These are phyloP conservation scores for Colletotrichum aenigma DNA, from an alignment of 2,329 filamentous ascomycete genomes.

Conservation along the genomic window DNA sequence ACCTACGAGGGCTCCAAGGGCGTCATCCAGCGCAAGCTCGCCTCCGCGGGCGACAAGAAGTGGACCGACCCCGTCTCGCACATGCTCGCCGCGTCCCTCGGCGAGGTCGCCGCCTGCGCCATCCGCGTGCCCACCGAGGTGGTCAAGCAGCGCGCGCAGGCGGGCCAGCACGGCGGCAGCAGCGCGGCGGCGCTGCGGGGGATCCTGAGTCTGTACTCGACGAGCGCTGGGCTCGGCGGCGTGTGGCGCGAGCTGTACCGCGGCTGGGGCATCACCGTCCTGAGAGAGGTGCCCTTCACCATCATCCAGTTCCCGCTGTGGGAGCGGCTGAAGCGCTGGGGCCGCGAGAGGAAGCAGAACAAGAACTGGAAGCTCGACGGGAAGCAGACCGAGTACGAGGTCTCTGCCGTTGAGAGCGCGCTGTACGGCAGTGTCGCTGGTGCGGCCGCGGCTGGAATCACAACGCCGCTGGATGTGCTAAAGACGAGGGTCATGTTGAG, in stretches of 20 bases:
- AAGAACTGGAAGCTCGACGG: constrained; percentile 2
- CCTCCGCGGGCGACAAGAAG: constrained; percentile 23
- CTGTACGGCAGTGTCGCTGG: constrained; percentile 85
- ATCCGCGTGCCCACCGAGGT: constrained; percentile 95
- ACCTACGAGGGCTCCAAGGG: constrained; percentile 83
- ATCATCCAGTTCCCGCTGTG: constrained; percentile 97
- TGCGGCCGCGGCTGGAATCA: constrained; percentile 83
- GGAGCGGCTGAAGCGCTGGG: constrained; percentile 86
- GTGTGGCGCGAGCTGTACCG: constrained; percentile 88
- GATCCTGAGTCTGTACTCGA: constrained; percentile 62
- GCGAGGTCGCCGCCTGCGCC: constrained; percentile 90
- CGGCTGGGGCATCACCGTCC: constrained; percentile 89
- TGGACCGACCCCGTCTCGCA: constrained; percentile 49
- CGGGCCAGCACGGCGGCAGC: constrained; percentile 76
- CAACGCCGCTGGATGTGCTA: constrained; percentile 92
- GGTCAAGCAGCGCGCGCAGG: constrained; percentile 95
- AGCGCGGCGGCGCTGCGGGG: constrained; percentile 70
- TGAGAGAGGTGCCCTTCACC: constrained; percentile 96
- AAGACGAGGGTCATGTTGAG: constrained; percentile 97
- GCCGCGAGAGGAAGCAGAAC: constrained; percentile 41
- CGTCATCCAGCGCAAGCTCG: constrained; percentile 41
- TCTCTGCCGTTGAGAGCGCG: constrained; percentile 80
- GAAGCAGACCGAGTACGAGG: constrained; percentile 34
- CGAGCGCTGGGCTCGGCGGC: constrained; percentile 47
- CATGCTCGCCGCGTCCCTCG: constrained; percentile 84